Percentiles rank a stretch among this genome's conserved stretches.
phyloP scores from a whole-genome alignment of 352 stramenopile species.

The Pythium myriotylum region DNA sequence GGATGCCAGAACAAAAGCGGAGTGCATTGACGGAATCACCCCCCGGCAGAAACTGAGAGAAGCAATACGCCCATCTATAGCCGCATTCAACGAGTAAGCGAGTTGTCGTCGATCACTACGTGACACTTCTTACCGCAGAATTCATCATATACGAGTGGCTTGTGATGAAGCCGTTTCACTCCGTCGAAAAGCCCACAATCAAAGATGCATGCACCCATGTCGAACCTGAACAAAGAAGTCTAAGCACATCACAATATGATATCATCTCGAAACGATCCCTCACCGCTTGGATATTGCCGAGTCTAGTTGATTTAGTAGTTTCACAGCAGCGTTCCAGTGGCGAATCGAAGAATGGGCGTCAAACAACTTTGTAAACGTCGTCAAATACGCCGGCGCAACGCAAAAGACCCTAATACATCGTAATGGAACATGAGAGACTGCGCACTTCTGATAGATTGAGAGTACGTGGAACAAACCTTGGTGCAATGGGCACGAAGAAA shows the following conservation, averaged over 20 bases:
- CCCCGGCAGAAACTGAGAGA: conserved; percentile 80
- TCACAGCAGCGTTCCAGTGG: conserved; percentile 73
- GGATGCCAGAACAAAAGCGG: conserved; percentile 79
- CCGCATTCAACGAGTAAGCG: not conserved
- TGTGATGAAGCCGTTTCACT: conserved; percentile 81
- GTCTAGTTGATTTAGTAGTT: conserved; percentile 75
- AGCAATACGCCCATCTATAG: conserved; percentile 72
- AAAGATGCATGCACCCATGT: conserved; percentile 80
- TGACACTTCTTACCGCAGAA: conserved; percentile 67
- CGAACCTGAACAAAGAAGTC: conserved; percentile 46
- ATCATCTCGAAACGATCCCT: not conserved
- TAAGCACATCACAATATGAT: not conserved
- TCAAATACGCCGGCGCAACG: conserved; percentile 77
- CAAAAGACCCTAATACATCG: conserved; percentile 77
- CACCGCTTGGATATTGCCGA: conserved; percentile 66
- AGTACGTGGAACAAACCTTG: too few relatives aligned
- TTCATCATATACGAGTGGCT: conserved; percentile 79
- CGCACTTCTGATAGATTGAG: too few relatives aligned
- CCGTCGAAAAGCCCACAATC: conserved; percentile 87
- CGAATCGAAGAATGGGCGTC: conserved; percentile 54
- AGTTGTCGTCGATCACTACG: too few relatives aligned
- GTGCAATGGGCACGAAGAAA: conserved; percentile 80
- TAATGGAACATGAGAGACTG: too few relatives aligned
- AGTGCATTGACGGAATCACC: conserved; percentile 82
- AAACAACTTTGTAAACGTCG: conserved; percentile 76